Conservation (phyloP, 805 yeast genomes). For the Blastobotrys robertii region DNA sequence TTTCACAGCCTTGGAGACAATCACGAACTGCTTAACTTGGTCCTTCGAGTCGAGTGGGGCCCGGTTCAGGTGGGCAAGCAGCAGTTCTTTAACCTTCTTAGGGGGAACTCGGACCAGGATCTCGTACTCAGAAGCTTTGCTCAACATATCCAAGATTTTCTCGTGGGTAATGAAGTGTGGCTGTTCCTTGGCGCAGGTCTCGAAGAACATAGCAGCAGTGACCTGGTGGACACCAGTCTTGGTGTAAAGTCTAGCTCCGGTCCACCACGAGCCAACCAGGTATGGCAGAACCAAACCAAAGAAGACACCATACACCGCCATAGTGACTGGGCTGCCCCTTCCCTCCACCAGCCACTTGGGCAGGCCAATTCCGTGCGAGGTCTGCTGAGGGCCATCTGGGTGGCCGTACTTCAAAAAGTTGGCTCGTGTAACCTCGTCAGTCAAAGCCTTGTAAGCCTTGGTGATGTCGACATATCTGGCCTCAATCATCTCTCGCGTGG, state of each 20-base stretch:
- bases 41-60: slow-evolving; percentile 26
- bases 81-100: slow-evolving; percentile 38
- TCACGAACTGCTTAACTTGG: slow-evolving; percentile 39
- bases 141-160: slow-evolving; percentile 48
- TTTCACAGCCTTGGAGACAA: slow-evolving; percentile 55
- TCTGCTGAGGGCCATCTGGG: slow-evolving; percentile 94
- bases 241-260: slow-evolving; percentile 65
- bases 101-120: slow-evolving; percentile 32
- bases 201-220: slow-evolving; percentile 73
- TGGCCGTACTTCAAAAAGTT: slow-evolving; percentile 86
- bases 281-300: slow-evolving; percentile 75
- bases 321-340: slow-evolving; percentile 53
- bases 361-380: slow-evolving; percentile 86
- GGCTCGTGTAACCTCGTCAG: slow-evolving; percentile 77
- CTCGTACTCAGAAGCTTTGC: slow-evolving; percentile 57
- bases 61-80: slow-evolving; percentile 53
- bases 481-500: slow-evolving; percentile 59
- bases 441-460: slow-evolving; percentile 89
- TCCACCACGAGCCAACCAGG: slow-evolving; percentile 88
- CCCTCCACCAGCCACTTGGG: slow-evolving; percentile 89
- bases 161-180: slow-evolving; percentile 43
- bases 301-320: slow-evolving; percentile 55
- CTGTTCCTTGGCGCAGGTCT: slow-evolving; percentile 56
- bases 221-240: slow-evolving; percentile 72
- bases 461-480: slow-evolving; percentile 69